phyloP scores from a whole-genome alignment of 2,329 filamentous ascomycete genomes.

The Beauveria sp. region DNA sequence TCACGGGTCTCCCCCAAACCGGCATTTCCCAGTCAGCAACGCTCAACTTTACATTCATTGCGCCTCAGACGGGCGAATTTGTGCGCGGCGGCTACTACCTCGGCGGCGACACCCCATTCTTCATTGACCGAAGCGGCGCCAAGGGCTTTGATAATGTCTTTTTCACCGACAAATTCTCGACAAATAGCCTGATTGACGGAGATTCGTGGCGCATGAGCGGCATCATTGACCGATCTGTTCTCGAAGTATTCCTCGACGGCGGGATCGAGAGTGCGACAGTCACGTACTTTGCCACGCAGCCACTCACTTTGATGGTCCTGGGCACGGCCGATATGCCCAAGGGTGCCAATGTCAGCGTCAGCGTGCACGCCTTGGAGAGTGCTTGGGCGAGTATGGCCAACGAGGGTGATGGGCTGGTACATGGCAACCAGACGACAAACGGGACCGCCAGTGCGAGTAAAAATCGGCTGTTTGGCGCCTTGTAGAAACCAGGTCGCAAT shows the following conservation, averaged over 20 bases:
- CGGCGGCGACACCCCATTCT: conserved; percentile 21
- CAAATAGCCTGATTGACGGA: conserved; percentile 13
- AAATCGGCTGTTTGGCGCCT: not conserved
- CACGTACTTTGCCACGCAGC: conserved; percentile 23
- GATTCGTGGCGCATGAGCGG: conserved; percentile 24
- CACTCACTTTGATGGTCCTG: conserved; percentile 19
- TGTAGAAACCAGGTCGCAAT: not conserved
- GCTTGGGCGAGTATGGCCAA: conserved; percentile 16
- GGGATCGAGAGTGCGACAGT: conserved; percentile 26
- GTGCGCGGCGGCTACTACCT: conserved; percentile 22
- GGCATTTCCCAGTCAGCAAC: conserved; percentile 17
- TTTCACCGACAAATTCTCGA: conserved; percentile 26
- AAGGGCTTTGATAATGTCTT: conserved; percentile 24
- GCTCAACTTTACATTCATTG: conserved; percentile 23
- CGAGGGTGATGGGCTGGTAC: conserved; percentile 5
- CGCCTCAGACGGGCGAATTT: conserved; percentile 19
- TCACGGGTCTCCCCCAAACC: conserved; percentile 29
- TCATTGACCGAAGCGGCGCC: conserved; percentile 21
- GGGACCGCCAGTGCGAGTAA: not conserved
- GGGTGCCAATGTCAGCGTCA: conserved; percentile 16
- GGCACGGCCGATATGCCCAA: conserved; percentile 16
- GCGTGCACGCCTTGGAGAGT: conserved; percentile 21
- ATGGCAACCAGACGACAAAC: conserved; percentile 7
- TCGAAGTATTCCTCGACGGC: conserved; percentile 27
- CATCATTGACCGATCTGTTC: conserved; percentile 27